Evolutionary conservation across 1,284 basidiomycete species (phyloP), one percentile per base, ranked within the genome.

Genomic region (Volvariella surrecta): DNA sequence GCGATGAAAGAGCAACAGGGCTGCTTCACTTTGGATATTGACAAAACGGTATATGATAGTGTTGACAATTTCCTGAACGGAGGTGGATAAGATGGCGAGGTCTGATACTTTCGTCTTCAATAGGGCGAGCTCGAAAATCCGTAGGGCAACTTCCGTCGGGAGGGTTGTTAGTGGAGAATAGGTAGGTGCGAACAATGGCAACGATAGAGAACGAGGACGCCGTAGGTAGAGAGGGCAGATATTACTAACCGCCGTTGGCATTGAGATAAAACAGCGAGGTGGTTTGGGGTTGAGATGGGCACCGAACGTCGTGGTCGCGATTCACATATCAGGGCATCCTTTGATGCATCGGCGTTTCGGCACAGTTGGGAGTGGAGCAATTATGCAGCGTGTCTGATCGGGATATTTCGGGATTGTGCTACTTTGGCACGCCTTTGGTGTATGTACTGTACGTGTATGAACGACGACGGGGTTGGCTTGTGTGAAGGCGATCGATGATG

Each of bases 31-130:
- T 38, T 61, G 50, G 19, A 70, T 55, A 28, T 63, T 54, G 28
- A 69, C 60, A 3, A 55, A 57, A 21, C 58, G 53, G 47, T 67
- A 68, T 20, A 68, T 37, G n/a, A 66, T 58, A 30, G 44, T 43
- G 37, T 64, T 55, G 11, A 67, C 44, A 40, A 60, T 49, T 13
- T 48, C 48, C 43, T 47, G 46, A 32, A 67, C 56, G 11, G 52
- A 47, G 42, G 54, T 61, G 18, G 58, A 63, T 8, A 64, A 52
- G 34, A 54, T 40, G 3, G 60, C 56, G n/a, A 64, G 51, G 35
- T 45, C 45, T 37, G 39, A 54, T 7, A 61, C 55, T 41, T 53
- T 56, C 30, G 52, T 53, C 4, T 48, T 44, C 15, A 50, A 31
- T 24, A 66, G 53, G 15, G 61, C 56, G 8, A 57, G 44, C 46